Evolutionary conservation across 257 asterid genomes (phyloP), one percentile per base, ranked within the genome.

Genomic region (Primulina eburnea): DNA sequence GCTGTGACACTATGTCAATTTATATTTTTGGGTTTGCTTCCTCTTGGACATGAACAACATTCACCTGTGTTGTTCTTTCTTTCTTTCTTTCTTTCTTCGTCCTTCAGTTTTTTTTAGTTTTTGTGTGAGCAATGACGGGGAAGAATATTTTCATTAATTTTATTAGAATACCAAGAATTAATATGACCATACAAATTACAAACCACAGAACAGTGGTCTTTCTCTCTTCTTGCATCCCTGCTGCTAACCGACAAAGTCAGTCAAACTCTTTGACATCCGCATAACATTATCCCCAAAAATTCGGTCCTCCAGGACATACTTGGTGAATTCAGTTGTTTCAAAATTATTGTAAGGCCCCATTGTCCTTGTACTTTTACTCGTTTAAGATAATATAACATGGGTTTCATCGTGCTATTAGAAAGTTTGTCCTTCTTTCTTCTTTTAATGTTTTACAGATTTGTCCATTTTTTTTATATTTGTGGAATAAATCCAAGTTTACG

Each of bases 21-120:
- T 60, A 38, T 62, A 55, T 60, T 29, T 18, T 38, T 18, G 18
- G 50, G 28, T 65, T 32, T 21, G 33, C 47, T 67, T 67, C 50
- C 35, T n/a, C 60, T 50, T 12, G 6, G 33, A 24, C 10, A 37
- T 32, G 60, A 47, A 60, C 56, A 4, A 47, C 56, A 16, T 47
- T 47, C 56, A 43, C 7, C 7, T 24, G 26, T 24, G 0, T 5
- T 10, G 56, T 47, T 14, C 11, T 47, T 47, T 47, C 53, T 43
- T 43, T 38, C 14, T 9, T 9, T 9, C 5, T 11, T 43, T 24
- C 14, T 2, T 14, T 8, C 0, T 37, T 37, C 24, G 11, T 26
- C 12, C 35, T 38, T 33, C 6, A 17, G 8, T 24, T 24, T 24
- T n/a, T 18, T 55, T 4, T 29, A 8, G 6, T 26, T 34, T 47